Percentiles rank a stretch among this genome's conserved stretches.
These are phyloP conservation scores for Colletotrichum tofieldiae DNA, from an alignment of 2,329 filamentous ascomycete species.

Conservation along the genomic window DNA sequence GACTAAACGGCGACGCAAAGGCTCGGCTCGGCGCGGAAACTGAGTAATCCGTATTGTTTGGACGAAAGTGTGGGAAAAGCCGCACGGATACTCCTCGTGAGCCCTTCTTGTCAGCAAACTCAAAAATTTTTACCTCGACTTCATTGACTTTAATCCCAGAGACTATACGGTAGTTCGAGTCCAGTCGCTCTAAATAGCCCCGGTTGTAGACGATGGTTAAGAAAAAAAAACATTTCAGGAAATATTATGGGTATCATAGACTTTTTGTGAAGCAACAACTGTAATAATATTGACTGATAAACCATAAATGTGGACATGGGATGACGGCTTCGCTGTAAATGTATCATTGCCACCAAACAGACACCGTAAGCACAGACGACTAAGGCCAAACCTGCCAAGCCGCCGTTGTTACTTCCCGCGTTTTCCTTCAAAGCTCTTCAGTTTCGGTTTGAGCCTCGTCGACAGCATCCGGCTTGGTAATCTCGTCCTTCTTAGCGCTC, in stretches of 20 bases:
- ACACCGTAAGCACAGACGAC: background rate
- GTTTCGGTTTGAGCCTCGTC: conserved; percentile 3
- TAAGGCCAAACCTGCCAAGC: conserved; percentile 14
- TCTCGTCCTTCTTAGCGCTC: conserved; percentile 72
- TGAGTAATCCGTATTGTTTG: conserved; percentile 34
- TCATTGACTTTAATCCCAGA: background rate
- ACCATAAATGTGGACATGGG: conserved; percentile 8
- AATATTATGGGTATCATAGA: background rate
- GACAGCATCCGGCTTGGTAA: conserved; percentile 53
- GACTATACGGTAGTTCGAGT: no score
- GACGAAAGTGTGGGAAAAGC: conserved; percentile 9
- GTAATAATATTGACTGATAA: conserved; percentile 21
- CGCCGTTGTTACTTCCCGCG: conserved; percentile 1
- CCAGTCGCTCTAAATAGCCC: no score
- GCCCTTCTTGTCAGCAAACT: conserved; percentile 6
- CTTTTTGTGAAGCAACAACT: background rate
- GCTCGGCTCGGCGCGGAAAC: conserved; percentile 26
- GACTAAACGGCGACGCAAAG: conserved; percentile 27
- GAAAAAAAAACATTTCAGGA: no score
- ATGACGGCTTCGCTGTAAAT: conserved; percentile 5
- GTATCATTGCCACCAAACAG: conserved; percentile 31
- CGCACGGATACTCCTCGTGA: conserved; percentile 15
- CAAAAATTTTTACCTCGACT: background rate
- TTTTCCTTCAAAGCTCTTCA: conserved; percentile 33
- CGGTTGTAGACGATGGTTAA: no score